A percentile compares a stretch with the other conserved stretches of the same genome.
phyloP scores from a whole-genome alignment of 176 grass and related monocot species.

The Musa itinerans region DNA sequence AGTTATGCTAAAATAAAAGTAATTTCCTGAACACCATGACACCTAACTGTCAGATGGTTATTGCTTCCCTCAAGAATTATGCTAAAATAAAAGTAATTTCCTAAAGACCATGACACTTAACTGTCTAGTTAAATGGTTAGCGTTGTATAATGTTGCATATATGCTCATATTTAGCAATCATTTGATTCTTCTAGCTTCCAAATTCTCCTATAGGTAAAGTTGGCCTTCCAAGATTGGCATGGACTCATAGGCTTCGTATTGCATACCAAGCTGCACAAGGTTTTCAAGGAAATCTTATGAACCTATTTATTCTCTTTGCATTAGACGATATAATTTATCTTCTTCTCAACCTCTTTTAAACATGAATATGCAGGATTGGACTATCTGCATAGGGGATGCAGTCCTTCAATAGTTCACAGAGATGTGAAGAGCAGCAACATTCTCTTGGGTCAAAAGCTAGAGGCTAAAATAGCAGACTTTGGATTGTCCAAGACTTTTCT shows the following conservation, averaged over 20 bases:
- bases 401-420: neutral
- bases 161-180: too few relatives aligned
- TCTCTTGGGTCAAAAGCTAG: neutral
- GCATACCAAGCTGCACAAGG: constrained; percentile 3
- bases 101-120: too few relatives aligned
- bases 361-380: neutral
- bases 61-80: too few relatives aligned
- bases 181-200: too few relatives aligned
- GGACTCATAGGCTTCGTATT: neutral
- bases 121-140: too few relatives aligned
- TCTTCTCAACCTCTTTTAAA: neutral
- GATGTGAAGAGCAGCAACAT: constrained; percentile 7
- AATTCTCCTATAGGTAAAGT: neutral
- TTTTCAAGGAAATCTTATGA: neutral
- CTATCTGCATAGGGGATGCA: neutral
- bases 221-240: neutral
- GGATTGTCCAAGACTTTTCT: neutral
- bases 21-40: too few relatives aligned
- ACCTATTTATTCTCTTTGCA: neutral
- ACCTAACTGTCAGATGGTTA: too few relatives aligned
- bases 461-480: neutral
- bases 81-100: too few relatives aligned
- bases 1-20: too few relatives aligned
- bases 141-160: too few relatives aligned
- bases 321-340: neutral